These are phyloP conservation scores for Psidium friedrichsthalianum DNA, from an alignment of 345 rosid species.

Conservation along the genomic window DNA sequence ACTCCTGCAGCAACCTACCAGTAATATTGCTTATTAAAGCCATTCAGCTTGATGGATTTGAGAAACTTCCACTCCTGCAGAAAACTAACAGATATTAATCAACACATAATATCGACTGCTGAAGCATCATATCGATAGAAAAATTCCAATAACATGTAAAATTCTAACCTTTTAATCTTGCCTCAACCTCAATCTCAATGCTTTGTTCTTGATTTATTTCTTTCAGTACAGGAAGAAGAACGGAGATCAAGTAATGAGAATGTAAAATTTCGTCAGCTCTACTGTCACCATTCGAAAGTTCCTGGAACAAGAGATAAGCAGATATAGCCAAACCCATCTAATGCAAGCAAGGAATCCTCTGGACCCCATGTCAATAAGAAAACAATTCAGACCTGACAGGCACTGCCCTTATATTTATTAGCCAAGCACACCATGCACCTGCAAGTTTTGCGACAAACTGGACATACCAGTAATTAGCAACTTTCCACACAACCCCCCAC, in stretches of 20 bases:
- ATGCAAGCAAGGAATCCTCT: constrained; percentile 2
- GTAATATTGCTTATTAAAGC: constrained; percentile 29
- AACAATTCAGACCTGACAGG: constrained; percentile 66
- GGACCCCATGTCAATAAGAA: not conserved
- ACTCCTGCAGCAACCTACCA: no score
- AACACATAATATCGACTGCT: not conserved
- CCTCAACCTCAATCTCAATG: constrained; percentile 57
- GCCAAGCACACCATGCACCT: constrained; percentile 66
- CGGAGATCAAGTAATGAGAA: constrained; percentile 76
- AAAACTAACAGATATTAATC: not conserved
- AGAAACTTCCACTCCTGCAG: constrained; percentile 33
- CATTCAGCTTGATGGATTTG: constrained; percentile 37
- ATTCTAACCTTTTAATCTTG: constrained; percentile 45
- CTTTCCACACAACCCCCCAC: no score
- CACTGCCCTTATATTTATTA: constrained; percentile 38
- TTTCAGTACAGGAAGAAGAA: constrained; percentile 85
- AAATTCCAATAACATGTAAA: not conserved
- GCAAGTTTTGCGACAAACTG: constrained; percentile 78
- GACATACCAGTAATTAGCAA: no score
- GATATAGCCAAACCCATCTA: not conserved
- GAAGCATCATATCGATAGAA: not conserved
- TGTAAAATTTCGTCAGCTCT: constrained; percentile 56
- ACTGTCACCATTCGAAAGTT: constrained; percentile 32
- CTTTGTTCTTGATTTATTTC: constrained; percentile 59
- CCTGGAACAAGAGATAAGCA: constrained; percentile 35